Evolutionary conservation across 2,329 filamentous ascomycete genomes (phyloP), one percentile per base, ranked within the genome.

Genomic region (Curvularia spicifera): DNA sequence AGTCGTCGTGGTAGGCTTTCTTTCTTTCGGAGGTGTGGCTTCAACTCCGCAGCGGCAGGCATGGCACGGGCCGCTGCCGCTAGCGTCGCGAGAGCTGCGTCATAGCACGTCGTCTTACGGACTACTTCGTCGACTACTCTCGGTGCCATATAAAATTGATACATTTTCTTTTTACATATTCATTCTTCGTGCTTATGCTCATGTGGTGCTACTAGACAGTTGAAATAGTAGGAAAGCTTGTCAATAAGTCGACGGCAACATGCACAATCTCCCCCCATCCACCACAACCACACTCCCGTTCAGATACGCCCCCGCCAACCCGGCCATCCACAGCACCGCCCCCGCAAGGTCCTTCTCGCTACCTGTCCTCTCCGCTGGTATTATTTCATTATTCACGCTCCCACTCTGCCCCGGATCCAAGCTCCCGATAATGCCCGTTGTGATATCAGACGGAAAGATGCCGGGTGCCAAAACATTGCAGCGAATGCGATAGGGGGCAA

Each of bases 331-430:
- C 50, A 91, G 71, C 26, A 91, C 82, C 47, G 85, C 79, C 1
- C 88, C 87, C 1, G 83, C 85, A 79, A 91, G 85, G 67, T 90
- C 88, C 64, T 85, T 76, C 57, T 86, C 82, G 40, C 83, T 81
- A 1, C 88, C 88, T 60, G 84, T 80, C 45, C 88, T 79, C 40
- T 83, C 82, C n/a, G 87, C 76, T 0, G 88, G 88, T 20, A 66
- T 53, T 26, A 66, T 28, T 6, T n/a, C 28, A 35, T 18, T 57
- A 45, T 60, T 55, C 42, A 64, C 47, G 6, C 44, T 46, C 13
- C 51, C 52, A 9, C 47, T 53, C 1, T 54, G 22, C 1, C 37
- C 22, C 13, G 56, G 46, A 24, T 43, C 44, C 18, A 59, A 35
- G 5, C 49, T 45, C 20, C 45, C 51, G 40, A 67, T 56, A 24